A percentile compares a stretch with the other conserved stretches of the same genome.
Conservation (phyloP, 2,329 filamentous ascomycete species). For the Elsinoe australis region DNA sequence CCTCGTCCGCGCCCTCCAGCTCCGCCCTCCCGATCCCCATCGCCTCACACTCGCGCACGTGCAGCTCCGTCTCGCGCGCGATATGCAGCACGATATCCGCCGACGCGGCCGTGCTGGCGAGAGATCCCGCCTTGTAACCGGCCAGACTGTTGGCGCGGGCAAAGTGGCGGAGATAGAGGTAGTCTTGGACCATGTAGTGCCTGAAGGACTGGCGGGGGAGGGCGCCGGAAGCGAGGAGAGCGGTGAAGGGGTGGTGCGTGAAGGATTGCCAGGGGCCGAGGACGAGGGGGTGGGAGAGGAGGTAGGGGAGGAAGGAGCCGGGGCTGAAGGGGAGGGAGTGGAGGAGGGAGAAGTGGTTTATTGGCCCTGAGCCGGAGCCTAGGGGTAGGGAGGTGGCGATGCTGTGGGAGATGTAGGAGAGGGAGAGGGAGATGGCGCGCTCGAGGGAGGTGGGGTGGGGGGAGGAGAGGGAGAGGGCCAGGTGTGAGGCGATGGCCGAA, state of each 20-base stretch:
- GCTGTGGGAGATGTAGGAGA: constrained; percentile 62
- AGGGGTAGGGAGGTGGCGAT: constrained; percentile 58
- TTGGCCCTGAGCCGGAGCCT: constrained; percentile 61
- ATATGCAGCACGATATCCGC: constrained; percentile 69
- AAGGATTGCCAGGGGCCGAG: constrained; percentile 64
- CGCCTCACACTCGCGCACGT: constrained; percentile 71
- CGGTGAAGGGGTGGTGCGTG: constrained; percentile 75
- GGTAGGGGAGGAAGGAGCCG: constrained; percentile 74
- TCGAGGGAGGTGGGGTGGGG: constrained; percentile 61
- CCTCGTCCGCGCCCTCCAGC: constrained; percentile 66
- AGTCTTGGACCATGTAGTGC: constrained; percentile 85
- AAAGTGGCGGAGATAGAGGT: constrained; percentile 83
- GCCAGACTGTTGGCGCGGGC: constrained; percentile 77
- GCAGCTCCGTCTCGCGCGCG: constrained; percentile 69
- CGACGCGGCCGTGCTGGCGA: constrained; percentile 62
- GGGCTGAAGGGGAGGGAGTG: constrained; percentile 61
- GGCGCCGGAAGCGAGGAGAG: constrained; percentile 65
- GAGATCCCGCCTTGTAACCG: constrained; percentile 71
- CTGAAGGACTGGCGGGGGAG: constrained; percentile 73
- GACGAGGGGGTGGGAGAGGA: constrained; percentile 70
- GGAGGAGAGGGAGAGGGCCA: constrained; percentile 63
- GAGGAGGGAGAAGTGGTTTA: constrained; percentile 71
- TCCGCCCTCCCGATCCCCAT: constrained; percentile 70
- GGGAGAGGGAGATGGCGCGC: constrained; percentile 58
- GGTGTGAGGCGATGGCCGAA: constrained; percentile 67